A percentile compares a stretch with the other conserved stretches of the same genome.
Evolutionary conservation across 371 early-diverging fungal species (phyloP).

Genomic region (Mortierella sp.): DNA sequence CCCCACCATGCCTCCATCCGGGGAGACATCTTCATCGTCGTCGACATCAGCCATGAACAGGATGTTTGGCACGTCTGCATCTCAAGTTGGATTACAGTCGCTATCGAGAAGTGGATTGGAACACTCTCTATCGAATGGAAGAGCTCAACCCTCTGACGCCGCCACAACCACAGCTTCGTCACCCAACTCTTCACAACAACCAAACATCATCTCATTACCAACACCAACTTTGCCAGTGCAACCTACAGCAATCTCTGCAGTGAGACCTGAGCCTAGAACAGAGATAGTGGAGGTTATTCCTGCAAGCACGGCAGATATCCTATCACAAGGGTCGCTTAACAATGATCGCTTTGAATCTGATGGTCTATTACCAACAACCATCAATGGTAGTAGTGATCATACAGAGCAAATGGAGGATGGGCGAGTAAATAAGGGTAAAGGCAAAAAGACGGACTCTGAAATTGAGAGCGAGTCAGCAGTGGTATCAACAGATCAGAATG

Average conservation of each 20-base stretch:
- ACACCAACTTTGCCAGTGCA: no score
- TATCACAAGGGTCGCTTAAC: neutral
- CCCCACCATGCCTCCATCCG: slow-evolving; percentile 9
- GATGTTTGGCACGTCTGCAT: slow-evolving; percentile 22
- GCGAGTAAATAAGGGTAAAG: slow-evolving; percentile 27
- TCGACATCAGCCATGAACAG: slow-evolving; percentile 14
- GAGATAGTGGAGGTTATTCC: neutral
- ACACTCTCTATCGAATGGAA: neutral
- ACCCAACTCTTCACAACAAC: neutral
- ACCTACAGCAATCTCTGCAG: neutral
- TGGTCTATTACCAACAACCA: neutral
- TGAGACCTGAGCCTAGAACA: neutral
- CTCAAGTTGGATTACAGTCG: slow-evolving; percentile 30
- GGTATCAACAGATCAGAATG: neutral
- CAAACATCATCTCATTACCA: no score
- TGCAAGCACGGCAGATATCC: no score
- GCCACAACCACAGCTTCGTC: neutral
- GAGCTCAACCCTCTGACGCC: neutral
- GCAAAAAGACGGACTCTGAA: slow-evolving; percentile 27
- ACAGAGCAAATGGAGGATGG: neutral
- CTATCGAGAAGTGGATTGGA: slow-evolving; percentile 2
- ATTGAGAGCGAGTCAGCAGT: slow-evolving; percentile 13
- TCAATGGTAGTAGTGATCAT: neutral
- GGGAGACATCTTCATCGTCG: neutral
- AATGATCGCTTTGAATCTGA: neutral